These are phyloP conservation scores for Aciculosporium take DNA, from an alignment of 2,329 filamentous ascomycete genomes.

Conservation along the genomic window DNA sequence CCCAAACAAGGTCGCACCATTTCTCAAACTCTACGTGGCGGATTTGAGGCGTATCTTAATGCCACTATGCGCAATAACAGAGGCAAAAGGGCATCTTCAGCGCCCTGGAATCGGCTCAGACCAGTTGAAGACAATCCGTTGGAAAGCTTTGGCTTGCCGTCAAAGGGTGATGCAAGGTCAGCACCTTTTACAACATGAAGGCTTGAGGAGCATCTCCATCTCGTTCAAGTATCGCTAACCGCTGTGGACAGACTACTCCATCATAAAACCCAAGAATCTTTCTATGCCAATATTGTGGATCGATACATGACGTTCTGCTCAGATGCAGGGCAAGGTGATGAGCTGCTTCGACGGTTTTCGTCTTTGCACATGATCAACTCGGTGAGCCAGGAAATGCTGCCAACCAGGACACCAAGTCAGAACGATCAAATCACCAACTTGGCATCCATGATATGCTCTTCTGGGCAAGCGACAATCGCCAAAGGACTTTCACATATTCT, in stretches of 20 bases:
- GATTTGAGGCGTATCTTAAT: background rate
- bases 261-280: conserved; percentile 64
- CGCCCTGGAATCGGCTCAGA: conserved; percentile 57
- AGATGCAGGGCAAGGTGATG: conserved; percentile 52
- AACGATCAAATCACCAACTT: background rate
- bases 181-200: conserved; percentile 1
- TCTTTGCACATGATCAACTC: conserved; percentile 30
- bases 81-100: conserved; percentile 26
- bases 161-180: conserved; percentile 80
- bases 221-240: background rate
- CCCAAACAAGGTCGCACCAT: no score
- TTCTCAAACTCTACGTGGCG: background rate
- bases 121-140: conserved; percentile 63
- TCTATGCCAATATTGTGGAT: conserved; percentile 76
- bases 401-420: background rate
- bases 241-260: conserved; percentile 46
- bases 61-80: conserved; percentile 10
- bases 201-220: background rate
- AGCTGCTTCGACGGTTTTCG: conserved; percentile 62
- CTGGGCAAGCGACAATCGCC: conserved; percentile 24
- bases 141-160: conserved; percentile 70
- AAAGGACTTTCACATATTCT: conserved; percentile 61
- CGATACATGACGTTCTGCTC: conserved; percentile 85
- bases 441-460: conserved; percentile 4
- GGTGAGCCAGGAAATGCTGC: background rate